These are phyloP conservation scores for Glycine tomentella DNA, from an alignment of 306 rosid species.

Conservation along the genomic window DNA sequence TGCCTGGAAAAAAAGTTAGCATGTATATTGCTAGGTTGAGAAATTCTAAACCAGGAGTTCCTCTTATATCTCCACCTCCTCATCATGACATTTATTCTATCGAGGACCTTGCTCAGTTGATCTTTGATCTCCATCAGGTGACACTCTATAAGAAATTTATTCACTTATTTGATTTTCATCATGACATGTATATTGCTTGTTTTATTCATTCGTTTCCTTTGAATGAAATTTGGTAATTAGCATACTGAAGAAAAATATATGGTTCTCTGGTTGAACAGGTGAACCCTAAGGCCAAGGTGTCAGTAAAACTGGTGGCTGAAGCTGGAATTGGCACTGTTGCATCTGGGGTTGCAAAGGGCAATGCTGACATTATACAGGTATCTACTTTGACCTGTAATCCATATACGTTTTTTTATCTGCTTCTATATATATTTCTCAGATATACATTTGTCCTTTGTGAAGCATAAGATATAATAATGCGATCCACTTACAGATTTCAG, in stretches of 20 bases:
- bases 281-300: constrained; percentile 95
- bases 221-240: constrained; percentile 38
- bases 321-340: constrained; percentile 99
- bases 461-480: constrained; percentile 21
- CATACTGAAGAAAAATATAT: constrained; percentile 34
- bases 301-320: constrained; percentile 96
- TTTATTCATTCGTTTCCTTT: constrained; percentile 33
- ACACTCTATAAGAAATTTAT: constrained; percentile 20
- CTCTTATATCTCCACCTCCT: constrained; percentile 99
- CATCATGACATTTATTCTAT: constrained; percentile 99
- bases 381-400: neutral
- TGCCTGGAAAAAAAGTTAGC: constrained; percentile 99
- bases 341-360: constrained; percentile 99
- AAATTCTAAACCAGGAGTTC: constrained; percentile 98
- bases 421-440: constrained; percentile 15
- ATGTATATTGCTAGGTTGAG: constrained; percentile 98
- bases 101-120: constrained; percentile 98
- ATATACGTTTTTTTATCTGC: constrained; percentile 9
- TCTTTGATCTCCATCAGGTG: constrained; percentile 99
- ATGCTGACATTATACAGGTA: constrained; percentile 98
- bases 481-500: constrained; percentile 73
- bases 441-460: constrained; percentile 32
- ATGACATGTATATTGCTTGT: neutral
- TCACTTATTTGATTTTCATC: no score
- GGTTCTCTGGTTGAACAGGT: constrained; percentile 65